phyloP scores from a whole-genome alignment of 106 monocot species.

The Alisma plantagoaquatica region DNA sequence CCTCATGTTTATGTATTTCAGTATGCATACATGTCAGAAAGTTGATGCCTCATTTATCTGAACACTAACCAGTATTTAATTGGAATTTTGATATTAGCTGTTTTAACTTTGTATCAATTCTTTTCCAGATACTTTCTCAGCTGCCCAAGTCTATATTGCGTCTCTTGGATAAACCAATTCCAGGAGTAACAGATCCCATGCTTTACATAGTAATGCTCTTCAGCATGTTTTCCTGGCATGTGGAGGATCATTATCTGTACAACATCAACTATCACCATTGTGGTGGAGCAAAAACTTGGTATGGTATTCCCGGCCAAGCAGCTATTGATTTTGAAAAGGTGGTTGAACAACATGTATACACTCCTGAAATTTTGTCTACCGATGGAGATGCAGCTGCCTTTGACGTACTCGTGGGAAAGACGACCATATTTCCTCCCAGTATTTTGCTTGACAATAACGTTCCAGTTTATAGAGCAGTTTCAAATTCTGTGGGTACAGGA shows the following conservation, averaged over 20 bases:
- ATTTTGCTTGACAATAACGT: conserved; percentile 70
- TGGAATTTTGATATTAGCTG: neutral
- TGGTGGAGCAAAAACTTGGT: conserved; percentile 97
- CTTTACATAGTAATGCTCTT: conserved; percentile 98
- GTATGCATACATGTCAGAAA: no score
- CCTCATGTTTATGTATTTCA: conserved; percentile 1
- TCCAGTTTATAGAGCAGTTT: conserved; percentile 86
- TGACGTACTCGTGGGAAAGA: conserved; percentile 77
- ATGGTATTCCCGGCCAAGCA: conserved; percentile 86
- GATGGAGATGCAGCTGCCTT: conserved; percentile 75
- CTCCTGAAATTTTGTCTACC: conserved; percentile 43
- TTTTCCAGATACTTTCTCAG: conserved; percentile 56
- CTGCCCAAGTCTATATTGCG: conserved; percentile 58
- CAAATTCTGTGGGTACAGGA: conserved; percentile 5
- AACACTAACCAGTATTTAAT: no score
- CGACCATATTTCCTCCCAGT: conserved; percentile 91
- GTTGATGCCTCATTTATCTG: no score
- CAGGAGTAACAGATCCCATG: conserved; percentile 98
- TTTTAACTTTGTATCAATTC: neutral
- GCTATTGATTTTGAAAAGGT: conserved; percentile 70
- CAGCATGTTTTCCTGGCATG: conserved; percentile 99
- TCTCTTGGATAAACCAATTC: conserved; percentile 55
- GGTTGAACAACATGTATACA: conserved; percentile 60
- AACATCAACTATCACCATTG: conserved; percentile 99
- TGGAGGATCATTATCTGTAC: conserved; percentile 99